Evolutionary conservation across 768 basidiomycete genomes (phyloP).

Genomic region (Boletellus ananas): DNA sequence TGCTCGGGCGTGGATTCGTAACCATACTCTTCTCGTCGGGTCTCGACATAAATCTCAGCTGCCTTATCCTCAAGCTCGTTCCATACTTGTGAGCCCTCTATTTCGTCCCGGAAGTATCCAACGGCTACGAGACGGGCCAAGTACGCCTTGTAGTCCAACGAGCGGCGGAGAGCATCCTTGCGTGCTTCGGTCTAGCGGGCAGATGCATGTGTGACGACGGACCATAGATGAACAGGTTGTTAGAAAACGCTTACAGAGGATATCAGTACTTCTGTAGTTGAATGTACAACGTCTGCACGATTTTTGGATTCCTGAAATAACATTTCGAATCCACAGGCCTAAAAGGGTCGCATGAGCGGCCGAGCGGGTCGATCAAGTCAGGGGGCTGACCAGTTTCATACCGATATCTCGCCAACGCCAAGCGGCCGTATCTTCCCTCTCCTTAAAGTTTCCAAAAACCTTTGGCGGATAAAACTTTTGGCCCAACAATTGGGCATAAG

Average conservation of each 20-base stretch:
- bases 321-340: constrained; percentile 98
- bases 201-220: background rate
- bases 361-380: background rate
- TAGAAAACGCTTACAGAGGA: constrained; percentile 46
- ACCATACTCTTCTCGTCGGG: constrained; percentile 65
- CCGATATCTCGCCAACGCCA: constrained; percentile 83
- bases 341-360: constrained; percentile 1
- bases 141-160: constrained; percentile 67
- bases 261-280: constrained; percentile 34
- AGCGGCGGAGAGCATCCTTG: constrained; percentile 64
- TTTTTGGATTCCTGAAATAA: constrained; percentile 82
- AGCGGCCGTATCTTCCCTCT: constrained; percentile 58
- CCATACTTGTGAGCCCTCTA: constrained; percentile 78
- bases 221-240: background rate
- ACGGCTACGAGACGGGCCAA: constrained; percentile 58
- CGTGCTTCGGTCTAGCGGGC: constrained; percentile 52
- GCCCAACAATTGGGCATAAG: constrained; percentile 89
- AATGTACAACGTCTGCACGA: constrained; percentile 39
- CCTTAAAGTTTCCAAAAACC: constrained; percentile 74
- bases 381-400: constrained; percentile 77
- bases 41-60: constrained; percentile 56
- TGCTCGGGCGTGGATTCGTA: background rate
- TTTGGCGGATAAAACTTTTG: constrained; percentile 93
- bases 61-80: constrained; percentile 69
- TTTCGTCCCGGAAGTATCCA: constrained; percentile 76